Percentiles rank a stretch among this genome's conserved stretches.
Evolutionary conservation across 192 early-diverging fungal genomes (phyloP).

Genomic region (Rhizoclosmatium sp.): DNA sequence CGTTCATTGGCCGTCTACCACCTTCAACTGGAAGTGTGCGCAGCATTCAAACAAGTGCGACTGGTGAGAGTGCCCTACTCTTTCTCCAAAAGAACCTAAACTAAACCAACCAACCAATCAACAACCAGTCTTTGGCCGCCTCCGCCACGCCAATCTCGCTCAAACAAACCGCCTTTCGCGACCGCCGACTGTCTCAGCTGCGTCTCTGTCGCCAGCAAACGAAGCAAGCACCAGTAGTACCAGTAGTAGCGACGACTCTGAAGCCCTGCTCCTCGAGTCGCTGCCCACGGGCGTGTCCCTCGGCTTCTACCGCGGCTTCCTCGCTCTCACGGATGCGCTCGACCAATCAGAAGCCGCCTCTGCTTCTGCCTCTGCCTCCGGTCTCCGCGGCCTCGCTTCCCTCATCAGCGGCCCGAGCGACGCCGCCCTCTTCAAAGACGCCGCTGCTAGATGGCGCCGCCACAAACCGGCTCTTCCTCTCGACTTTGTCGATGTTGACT

Average conservation of each 20-base stretch:
- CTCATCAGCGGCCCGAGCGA: neutral
- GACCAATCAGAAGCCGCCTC: neutral
- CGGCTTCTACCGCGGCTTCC: slow-evolving; percentile 8
- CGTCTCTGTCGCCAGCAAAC: too few species aligned
- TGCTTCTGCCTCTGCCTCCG: neutral
- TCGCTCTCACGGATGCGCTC: slow-evolving; percentile 1
- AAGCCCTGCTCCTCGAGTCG: slow-evolving; percentile 19
- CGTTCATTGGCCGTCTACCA: too few species aligned
- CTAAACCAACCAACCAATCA: too few species aligned
- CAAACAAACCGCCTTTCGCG: too few species aligned
- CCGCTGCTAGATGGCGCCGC: slow-evolving; percentile 17
- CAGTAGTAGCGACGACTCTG: neutral
- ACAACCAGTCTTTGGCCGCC: too few species aligned
- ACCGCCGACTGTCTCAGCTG: too few species aligned
- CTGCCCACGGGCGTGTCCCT: slow-evolving; percentile 26
- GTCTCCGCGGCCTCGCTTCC: neutral
- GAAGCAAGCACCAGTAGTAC: too few species aligned
- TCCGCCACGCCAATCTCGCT: too few species aligned
- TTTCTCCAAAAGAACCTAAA: too few species aligned
- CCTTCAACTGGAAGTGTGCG: too few species aligned
- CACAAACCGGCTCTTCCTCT: neutral
- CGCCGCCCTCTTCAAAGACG: slow-evolving; percentile 19
- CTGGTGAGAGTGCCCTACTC: too few species aligned
- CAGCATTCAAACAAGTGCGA: too few species aligned
- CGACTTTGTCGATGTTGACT: neutral